Evolutionary conservation across 1,284 basidiomycete species (phyloP), one percentile per base, ranked within the genome.

Genomic region (Dichomitus squalens): DNA sequence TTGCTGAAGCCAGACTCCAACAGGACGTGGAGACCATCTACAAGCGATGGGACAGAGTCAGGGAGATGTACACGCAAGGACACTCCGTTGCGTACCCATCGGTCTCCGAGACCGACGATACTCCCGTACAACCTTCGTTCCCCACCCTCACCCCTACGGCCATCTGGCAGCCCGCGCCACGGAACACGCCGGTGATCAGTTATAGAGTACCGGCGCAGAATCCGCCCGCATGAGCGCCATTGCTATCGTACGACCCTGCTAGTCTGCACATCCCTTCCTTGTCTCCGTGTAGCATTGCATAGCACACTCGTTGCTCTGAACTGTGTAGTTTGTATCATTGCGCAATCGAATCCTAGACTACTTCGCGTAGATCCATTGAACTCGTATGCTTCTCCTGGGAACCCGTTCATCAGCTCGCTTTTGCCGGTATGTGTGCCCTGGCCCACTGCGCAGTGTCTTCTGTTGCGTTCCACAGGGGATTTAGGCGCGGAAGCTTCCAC

Each of bases 401-500:
- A n/a, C n/a, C n/a, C n/a, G n/a, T n/a, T n/a, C 5, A 31, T 11
- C 20, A 47, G 29, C 9, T 47, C 34, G 33, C 31, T 31, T 16
- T 44, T n/a, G 38, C 59, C 9, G 73, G 70, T 57, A 90, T 77
- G 65, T 85, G 73, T 43, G 76, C 73, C 63, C 77, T 75, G 27
- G 88, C 82, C 90, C 92, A 93, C 5, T 64, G 63, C 1, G 82
- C 81, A 2, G 90, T 92, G 34, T 81, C 81, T 29, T 74, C 70
- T 9, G 79, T 83, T 36, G 90, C 82, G 66, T 95, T 95, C 65
- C 92, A 79, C 48, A 87, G 70, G 0, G 88, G 81, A 61, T 94
- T 84, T 16, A 95, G 70, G 0, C 72, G 70, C 18, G 79, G 76
- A 9, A 94, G 75, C 49, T 66, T 72, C 90, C 83, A 92, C 40